phyloP scores from a whole-genome alignment of 2,329 filamentous ascomycete genomes.

The Beauveria sp. region DNA sequence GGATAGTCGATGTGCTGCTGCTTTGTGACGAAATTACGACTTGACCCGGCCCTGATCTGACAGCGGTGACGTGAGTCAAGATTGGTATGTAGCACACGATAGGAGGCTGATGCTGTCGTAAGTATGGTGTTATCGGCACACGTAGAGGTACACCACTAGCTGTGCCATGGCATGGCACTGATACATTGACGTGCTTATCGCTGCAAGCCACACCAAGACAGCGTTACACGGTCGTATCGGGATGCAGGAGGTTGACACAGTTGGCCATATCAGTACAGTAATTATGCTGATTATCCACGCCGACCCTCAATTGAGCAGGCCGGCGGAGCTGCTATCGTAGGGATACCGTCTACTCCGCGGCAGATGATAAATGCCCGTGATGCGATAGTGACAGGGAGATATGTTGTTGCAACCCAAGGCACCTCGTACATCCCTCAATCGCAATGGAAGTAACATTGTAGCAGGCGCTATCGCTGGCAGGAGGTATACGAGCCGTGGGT shows the following conservation, averaged over 20 bases:
- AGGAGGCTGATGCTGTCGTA: background rate
- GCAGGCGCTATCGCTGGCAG: background rate
- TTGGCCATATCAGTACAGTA: background rate
- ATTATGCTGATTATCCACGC: background rate
- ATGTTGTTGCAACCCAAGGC: background rate
- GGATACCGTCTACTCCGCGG: background rate
- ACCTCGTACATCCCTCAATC: background rate
- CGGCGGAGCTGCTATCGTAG: background rate
- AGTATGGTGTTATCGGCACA: slow-evolving; percentile 6
- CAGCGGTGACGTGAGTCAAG: background rate
- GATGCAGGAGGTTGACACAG: background rate
- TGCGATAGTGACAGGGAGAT: background rate
- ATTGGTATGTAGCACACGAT: background rate
- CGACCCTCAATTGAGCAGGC: background rate
- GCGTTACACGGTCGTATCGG: background rate
- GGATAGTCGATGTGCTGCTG: background rate
- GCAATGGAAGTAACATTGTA: background rate
- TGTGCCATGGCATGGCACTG: background rate
- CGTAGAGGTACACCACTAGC: background rate
- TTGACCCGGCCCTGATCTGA: background rate
- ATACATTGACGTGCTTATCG: background rate
- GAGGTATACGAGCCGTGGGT: background rate
- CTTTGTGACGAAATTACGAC: background rate
- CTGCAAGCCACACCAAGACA: background rate
- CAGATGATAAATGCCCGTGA: background rate